These are phyloP conservation scores for Thalia dealbata DNA, from an alignment of 176 grass and related monocot genomes.

Conservation along the genomic window DNA sequence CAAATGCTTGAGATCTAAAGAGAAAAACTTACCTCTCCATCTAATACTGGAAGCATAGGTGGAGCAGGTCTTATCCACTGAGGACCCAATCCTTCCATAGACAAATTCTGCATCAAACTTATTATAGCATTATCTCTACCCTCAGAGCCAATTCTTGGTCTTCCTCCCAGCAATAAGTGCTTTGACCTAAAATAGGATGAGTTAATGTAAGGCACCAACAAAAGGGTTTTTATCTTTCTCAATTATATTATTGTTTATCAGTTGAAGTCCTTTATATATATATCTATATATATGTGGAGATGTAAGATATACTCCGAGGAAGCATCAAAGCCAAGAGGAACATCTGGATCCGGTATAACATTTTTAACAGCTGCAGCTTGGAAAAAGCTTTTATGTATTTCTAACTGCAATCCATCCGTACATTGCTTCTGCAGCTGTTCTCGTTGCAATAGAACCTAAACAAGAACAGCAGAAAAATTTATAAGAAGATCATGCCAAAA, in stretches of 20 bases:
- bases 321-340: slow-evolving; percentile 34
- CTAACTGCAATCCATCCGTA: slow-evolving; percentile 18
- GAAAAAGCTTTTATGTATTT: slow-evolving; percentile 33
- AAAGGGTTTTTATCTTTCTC: background rate
- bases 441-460: slow-evolving; percentile 57
- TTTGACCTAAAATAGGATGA: slow-evolving; percentile 32
- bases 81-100: slow-evolving; percentile 48
- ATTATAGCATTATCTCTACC: slow-evolving; percentile 51
- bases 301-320: slow-evolving; percentile 52
- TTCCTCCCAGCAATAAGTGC: slow-evolving; percentile 29
- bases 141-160: slow-evolving; percentile 40
- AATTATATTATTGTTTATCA: background rate
- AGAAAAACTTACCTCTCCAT: slow-evolving; percentile 68
- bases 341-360: slow-evolving; percentile 74
- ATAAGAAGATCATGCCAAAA: slow-evolving; percentile 1
- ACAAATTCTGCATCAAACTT: slow-evolving; percentile 55
- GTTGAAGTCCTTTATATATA: background rate
- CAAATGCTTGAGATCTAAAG: background rate
- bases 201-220: slow-evolving; percentile 16
- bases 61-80: slow-evolving; percentile 79
- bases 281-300: background rate
- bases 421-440: slow-evolving; percentile 54
- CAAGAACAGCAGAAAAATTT: slow-evolving; percentile 10
- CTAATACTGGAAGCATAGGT: slow-evolving; percentile 73
- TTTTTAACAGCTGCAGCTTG: slow-evolving; percentile 53